phyloP scores from a whole-genome alignment of 768 basidiomycete genomes.

The Mycena crocata region DNA sequence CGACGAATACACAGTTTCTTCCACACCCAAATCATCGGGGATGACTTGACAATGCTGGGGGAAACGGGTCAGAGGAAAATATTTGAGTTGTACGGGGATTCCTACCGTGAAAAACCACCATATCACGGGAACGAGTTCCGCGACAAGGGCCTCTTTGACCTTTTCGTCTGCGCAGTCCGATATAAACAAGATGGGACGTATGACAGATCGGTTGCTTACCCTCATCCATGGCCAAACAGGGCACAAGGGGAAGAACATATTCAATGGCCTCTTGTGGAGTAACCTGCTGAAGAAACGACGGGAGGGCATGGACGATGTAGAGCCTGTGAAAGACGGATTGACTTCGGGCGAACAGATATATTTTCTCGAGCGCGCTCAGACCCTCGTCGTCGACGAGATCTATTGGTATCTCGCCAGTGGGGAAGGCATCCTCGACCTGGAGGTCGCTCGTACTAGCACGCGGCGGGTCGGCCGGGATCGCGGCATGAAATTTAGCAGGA shows the following conservation, averaged over 20 bases:
- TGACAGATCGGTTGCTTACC: conserved; percentile 59
- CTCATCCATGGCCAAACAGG: conserved; percentile 85
- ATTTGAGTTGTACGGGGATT: conserved; percentile 21
- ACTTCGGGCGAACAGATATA: conserved; percentile 90
- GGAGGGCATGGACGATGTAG: conserved; percentile 87
- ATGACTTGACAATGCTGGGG: conserved; percentile 75
- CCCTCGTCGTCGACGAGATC: conserved; percentile 80
- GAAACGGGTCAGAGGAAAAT: conserved; percentile 20
- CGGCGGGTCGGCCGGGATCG: conserved; percentile 38
- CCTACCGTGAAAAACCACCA: conserved; percentile 92
- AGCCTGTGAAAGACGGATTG: conserved; percentile 71
- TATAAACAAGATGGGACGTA: conserved; percentile 17
- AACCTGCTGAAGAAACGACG: conserved; percentile 80
- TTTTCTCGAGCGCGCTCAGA: conserved; percentile 88
- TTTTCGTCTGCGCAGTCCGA: conserved; percentile 69
- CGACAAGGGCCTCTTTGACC: conserved; percentile 89
- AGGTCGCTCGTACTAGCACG: conserved; percentile 19
- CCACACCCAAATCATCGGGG: conserved; percentile 56
- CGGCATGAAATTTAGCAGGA: conserved; percentile 34
- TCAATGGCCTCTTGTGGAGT: conserved; percentile 90
- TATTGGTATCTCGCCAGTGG: conserved; percentile 48
- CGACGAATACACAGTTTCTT: conserved; percentile 47
- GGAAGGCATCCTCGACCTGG: conserved; percentile 51
- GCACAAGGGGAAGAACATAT: conserved; percentile 93
- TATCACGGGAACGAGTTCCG: conserved; percentile 81